A percentile compares a stretch with the other conserved stretches of the same genome.
Evolutionary conservation across 2,329 filamentous ascomycete genomes (phyloP).

Genomic region (Fusarium setosum): DNA sequence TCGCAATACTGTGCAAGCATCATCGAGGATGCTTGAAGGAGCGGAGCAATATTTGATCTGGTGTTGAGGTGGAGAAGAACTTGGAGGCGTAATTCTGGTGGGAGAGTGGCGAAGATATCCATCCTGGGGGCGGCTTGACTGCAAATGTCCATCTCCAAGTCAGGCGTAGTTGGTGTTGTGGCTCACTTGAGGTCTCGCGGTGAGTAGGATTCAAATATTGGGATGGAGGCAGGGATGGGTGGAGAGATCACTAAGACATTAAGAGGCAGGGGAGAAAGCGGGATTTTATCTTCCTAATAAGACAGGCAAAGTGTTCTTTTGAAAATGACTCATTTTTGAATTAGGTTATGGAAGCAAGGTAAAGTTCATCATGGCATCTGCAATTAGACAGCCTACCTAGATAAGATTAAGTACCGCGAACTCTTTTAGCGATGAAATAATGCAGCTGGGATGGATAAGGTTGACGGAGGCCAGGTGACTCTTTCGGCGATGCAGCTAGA

Average conservation of each 20-base stretch:
- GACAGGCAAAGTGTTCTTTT: no score
- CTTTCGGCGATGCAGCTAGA: no score
- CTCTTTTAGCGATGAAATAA: no score
- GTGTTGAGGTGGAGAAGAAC: background rate
- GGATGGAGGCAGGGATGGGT: background rate
- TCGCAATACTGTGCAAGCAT: conserved; percentile 1
- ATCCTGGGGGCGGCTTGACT: background rate
- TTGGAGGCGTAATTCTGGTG: background rate
- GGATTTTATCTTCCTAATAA: no score
- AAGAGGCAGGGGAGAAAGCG: background rate
- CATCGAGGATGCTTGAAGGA: background rate
- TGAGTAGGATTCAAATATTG: background rate
- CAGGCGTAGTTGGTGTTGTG: background rate
- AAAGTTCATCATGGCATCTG: no score
- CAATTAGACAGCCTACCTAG: no score
- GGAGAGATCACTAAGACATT: no score
- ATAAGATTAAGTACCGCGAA: no score
- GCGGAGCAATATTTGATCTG: background rate
- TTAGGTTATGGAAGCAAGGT: no score
- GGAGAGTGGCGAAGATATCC: background rate
- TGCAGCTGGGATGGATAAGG: no score
- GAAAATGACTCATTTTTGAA: no score
- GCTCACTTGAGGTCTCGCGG: background rate
- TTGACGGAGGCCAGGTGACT: no score
- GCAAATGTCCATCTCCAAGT: background rate